Base-by-base conservation (phyloP, 1,284 basidiomycete genomes). In the Cryptococcus sp. region DNA sequence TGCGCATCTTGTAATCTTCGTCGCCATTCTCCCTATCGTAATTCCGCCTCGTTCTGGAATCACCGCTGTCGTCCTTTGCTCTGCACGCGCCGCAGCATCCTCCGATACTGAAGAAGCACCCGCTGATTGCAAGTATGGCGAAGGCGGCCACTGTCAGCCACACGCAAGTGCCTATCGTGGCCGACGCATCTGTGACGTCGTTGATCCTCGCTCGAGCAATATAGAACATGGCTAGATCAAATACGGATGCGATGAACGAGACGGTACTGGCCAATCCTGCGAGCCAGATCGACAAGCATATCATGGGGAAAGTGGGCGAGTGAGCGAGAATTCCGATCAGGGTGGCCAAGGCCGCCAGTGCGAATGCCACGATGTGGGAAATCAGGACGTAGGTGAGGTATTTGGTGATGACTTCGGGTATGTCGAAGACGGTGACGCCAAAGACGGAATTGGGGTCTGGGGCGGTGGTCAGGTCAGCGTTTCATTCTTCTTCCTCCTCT, bases 351-450 rank as follows among this genome's bases (percentile, higher is more conserved):
- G 83, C 88, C 7, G 90, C 84, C 39, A 87, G 82, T 35, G 78
- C 83, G 58, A 94, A 84, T 16, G 89, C 91, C 55, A 91, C 86
- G 64, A 92, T 84, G 72, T 94, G 91, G n/a, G 93, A 83, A 61
- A 93, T 86, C 63, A 95, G 85, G 20, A 86, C 86, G 68, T 93
- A 93, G 15, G 92, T 95, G 69, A 94, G 80, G 88, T 91, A 93
- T 81, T 93, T 93, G 61, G 91, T 88, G 52, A 78, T 67, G 11
- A 69, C 62, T 38, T 65, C 60, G 4, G 92, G 91, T 54, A 94
- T 91, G 65, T 90, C 75, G 65, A 79, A 76, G 22, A 84, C 76
- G 2, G 83, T 79, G 74, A 91, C 83, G 16, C 86, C 88, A 42
- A 94, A 85, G 2, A 94, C 82, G 38, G 79, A 73, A 69, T 93